Conservation (phyloP, 2,329 filamentous ascomycete species). For the Colletotrichum melonis region DNA sequence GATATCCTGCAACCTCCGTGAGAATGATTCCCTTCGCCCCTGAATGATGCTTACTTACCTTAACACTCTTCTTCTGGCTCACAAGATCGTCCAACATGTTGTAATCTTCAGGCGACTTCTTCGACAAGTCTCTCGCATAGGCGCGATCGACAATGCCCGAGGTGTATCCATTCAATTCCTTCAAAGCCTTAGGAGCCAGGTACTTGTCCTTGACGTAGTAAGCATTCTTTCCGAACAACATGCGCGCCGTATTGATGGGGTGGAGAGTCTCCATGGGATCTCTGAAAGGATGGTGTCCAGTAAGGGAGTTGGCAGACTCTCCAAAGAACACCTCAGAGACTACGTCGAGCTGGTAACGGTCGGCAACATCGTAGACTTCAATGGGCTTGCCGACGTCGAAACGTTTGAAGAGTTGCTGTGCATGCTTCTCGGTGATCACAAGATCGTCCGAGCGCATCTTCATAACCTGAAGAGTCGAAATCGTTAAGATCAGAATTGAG, state of each 20-base stretch:
- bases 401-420: not conserved
- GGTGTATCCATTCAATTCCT: not conserved
- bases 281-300: not conserved
- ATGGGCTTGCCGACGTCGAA: not conserved
- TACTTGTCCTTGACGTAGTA: not conserved
- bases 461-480: not conserved
- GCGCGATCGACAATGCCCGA: not conserved
- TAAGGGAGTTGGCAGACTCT: not conserved
- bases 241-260: not conserved
- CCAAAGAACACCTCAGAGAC: not conserved
- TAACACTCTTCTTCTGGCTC: not conserved
- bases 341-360: not conserved
- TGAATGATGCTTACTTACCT: not conserved
- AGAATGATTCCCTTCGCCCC: not conserved
- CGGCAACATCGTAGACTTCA: not conserved
- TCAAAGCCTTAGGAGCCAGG: not conserved
- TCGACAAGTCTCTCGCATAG: not conserved
- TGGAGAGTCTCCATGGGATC: not conserved
- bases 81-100: not conserved
- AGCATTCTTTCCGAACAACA: not conserved
- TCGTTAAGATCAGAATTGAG: not conserved
- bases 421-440: not conserved
- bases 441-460: not conserved
- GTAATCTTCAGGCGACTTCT: not conserved
- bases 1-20: not conserved